Conservation (phyloP, 2,329 filamentous ascomycete species). For the Rugonectria rugulosa region DNA sequence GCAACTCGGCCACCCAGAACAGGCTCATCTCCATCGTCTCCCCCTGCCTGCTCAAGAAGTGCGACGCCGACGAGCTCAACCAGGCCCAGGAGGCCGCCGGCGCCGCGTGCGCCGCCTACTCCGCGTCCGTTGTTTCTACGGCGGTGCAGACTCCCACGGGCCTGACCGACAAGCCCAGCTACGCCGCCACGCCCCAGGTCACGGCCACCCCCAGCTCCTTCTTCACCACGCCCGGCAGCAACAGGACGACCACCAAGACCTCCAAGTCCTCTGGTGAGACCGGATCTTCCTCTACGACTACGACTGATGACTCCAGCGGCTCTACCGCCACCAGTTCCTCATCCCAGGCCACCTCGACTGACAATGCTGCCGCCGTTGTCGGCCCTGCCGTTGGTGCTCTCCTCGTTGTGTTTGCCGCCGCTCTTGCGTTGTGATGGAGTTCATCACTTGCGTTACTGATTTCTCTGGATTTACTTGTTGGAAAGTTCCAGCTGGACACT, state of each 20-base stretch:
- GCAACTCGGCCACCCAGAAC: slow-evolving; percentile 43
- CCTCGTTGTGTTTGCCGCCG: slow-evolving; percentile 42
- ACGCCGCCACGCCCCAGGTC: slow-evolving; percentile 6
- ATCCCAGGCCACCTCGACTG: slow-evolving; percentile 18
- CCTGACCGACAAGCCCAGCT: slow-evolving; percentile 10
- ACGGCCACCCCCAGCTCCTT: slow-evolving; percentile 9
- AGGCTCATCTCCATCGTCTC: slow-evolving; percentile 40
- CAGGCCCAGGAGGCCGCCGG: slow-evolving; percentile 44
- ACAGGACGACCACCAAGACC: slow-evolving; percentile 22
- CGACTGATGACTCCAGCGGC: neutral
- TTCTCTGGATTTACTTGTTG: neutral
- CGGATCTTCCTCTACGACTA: slow-evolving; percentile 1
- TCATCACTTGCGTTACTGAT: neutral
- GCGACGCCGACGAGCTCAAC: slow-evolving; percentile 41
- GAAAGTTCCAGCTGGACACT: neutral
- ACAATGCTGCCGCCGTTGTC: slow-evolving; percentile 31
- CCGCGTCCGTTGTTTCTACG: slow-evolving; percentile 25
- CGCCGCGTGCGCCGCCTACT: slow-evolving; percentile 39
- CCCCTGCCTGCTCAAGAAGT: slow-evolving; percentile 46
- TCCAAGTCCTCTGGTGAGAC: slow-evolving; percentile 14
- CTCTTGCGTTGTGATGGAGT: slow-evolving; percentile 42
- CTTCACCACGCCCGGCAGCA: slow-evolving; percentile 20
- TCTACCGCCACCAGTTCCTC: slow-evolving; percentile 13
- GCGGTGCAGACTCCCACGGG: neutral
- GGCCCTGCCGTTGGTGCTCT: slow-evolving; percentile 41